These are phyloP conservation scores for Populus alba DNA, from an alignment of 345 rosid genomes.

Conservation along the genomic window DNA sequence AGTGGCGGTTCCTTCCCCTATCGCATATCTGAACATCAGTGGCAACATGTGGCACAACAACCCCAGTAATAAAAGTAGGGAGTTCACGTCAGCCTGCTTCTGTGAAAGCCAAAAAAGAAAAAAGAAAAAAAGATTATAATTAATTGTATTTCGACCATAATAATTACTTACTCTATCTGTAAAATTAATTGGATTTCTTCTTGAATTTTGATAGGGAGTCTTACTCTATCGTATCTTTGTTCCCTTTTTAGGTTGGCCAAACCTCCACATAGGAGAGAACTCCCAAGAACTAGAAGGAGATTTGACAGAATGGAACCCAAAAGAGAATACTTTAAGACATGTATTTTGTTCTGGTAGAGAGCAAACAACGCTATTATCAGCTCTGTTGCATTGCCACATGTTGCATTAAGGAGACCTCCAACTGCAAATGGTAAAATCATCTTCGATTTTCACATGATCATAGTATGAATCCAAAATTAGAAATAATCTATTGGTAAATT, in stretches of 20 bases:
- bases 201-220: not conserved
- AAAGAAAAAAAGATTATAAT: not conserved
- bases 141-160: not conserved
- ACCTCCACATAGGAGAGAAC: slow-evolving; percentile 82
- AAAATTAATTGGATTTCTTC: not conserved
- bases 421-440: slow-evolving; percentile 39
- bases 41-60: slow-evolving; percentile 79
- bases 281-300: slow-evolving; percentile 83
- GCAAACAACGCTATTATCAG: slow-evolving; percentile 88
- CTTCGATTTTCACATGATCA: not conserved
- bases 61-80: slow-evolving; percentile 64
- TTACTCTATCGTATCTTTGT: slow-evolving; percentile 75
- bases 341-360: slow-evolving; percentile 59
- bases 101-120: slow-evolving; percentile 29
- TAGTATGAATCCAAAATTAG: not conserved
- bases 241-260: slow-evolving; percentile 69
- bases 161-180: too few relatives aligned
- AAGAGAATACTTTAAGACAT: slow-evolving; percentile 72
- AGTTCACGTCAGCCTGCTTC: slow-evolving; percentile 87
- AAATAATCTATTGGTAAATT: not conserved
- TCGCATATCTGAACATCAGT: slow-evolving; percentile 50
- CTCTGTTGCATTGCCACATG: slow-evolving; percentile 96
- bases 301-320: slow-evolving; percentile 89
- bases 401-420: slow-evolving; percentile 91
- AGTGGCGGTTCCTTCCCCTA: slow-evolving; percentile 22